These are phyloP conservation scores for Asterochloris erici DNA, from an alignment of 139 green algal species.

Conservation along the genomic window DNA sequence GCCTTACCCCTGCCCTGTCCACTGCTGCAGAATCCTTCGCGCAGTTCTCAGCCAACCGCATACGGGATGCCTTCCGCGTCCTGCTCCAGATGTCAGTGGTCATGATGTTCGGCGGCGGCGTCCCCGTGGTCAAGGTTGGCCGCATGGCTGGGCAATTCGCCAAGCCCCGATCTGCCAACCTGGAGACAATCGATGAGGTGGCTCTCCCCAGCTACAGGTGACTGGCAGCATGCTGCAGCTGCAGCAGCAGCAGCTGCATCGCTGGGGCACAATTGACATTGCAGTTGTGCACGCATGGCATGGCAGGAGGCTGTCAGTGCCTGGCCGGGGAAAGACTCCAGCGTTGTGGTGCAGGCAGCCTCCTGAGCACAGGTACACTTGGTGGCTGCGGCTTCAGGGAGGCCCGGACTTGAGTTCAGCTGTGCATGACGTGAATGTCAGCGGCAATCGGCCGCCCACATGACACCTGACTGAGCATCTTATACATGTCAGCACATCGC, in stretches of 20 bases:
- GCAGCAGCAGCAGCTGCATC: slow-evolving; percentile 4
- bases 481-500: neutral
- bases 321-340: no score
- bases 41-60: slow-evolving; percentile 94
- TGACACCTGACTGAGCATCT: neutral
- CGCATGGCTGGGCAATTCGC: slow-evolving; percentile 99
- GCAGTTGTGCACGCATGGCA: no score
- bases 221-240: slow-evolving; percentile 5
- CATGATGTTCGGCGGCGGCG: slow-evolving; percentile 91
- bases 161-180: slow-evolving; percentile 86
- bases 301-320: no score
- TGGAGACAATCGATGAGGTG: slow-evolving; percentile 71
- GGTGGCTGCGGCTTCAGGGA: no score
- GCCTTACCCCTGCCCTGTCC: neutral
- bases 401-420: no score
- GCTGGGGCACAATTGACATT: no score
- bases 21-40: slow-evolving; percentile 77
- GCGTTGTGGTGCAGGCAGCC: no score
- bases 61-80: slow-evolving; percentile 88
- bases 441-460: no score
- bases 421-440: no score
- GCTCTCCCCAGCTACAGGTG: slow-evolving; percentile 79
- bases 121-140: slow-evolving; percentile 97
- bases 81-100: slow-evolving; percentile 95
- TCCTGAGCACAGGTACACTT: no score